Percentiles rank a stretch among this genome's conserved stretches.
phyloP scores from a whole-genome alignment of 345 rosid species.

The Camelina laxa region DNA sequence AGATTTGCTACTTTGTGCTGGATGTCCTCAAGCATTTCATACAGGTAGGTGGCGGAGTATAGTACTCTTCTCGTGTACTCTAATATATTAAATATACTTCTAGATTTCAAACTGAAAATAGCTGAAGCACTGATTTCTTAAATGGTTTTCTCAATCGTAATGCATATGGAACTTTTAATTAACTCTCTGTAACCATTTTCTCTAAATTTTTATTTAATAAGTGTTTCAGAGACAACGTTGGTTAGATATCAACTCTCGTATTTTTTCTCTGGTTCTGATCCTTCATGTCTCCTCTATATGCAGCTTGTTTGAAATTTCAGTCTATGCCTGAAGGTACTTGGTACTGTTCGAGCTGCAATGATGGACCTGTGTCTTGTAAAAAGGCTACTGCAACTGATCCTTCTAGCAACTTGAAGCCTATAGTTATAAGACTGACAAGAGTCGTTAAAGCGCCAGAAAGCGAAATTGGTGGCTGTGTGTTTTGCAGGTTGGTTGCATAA shows the following conservation, averaged over 20 bases:
- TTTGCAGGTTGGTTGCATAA: slow-evolving; percentile 76
- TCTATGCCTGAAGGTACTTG: slow-evolving; percentile 72
- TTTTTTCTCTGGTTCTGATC: slow-evolving; percentile 24
- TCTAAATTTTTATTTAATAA: background rate
- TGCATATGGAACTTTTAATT: background rate
- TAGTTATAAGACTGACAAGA: slow-evolving; percentile 64
- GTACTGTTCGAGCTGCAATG: slow-evolving; percentile 79
- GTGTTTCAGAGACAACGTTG: background rate
- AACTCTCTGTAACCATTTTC: background rate
- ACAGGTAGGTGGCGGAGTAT: slow-evolving; percentile 50
- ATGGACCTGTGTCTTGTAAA: slow-evolving; percentile 50
- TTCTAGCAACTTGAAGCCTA: slow-evolving; percentile 51
- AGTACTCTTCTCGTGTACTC: background rate
- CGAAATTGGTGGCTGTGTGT: slow-evolving; percentile 90
- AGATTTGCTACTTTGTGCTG: slow-evolving; percentile 70
- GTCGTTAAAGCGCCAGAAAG: slow-evolving; percentile 75
- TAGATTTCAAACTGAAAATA: slow-evolving; percentile 12
- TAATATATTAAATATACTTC: background rate
- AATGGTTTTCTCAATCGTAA: background rate
- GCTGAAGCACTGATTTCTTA: background rate
- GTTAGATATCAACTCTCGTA: background rate
- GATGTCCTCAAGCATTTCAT: slow-evolving; percentile 93
- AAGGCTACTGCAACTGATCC: slow-evolving; percentile 51
- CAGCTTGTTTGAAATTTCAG: slow-evolving; percentile 82
- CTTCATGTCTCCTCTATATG: slow-evolving; percentile 43